These are phyloP conservation scores for Castanea mollissima DNA, from an alignment of 306 rosid species.

Conservation along the genomic window DNA sequence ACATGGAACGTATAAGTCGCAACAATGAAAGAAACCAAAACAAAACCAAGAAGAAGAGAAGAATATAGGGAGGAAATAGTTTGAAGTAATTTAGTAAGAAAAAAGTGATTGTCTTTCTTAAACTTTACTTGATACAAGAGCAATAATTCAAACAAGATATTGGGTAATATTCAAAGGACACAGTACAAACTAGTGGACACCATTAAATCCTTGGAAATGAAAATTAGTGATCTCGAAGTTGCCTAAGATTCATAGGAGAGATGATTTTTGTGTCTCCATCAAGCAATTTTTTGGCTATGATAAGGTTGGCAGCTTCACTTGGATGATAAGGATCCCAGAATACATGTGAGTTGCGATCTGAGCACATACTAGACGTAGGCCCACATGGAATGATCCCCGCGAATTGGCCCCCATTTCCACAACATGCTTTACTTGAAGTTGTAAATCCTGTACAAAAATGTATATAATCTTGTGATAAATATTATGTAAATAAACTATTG, in stretches of 20 bases:
- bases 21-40: neutral
- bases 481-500: neutral
- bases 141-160: neutral
- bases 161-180: neutral
- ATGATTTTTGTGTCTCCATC: slow-evolving; percentile 71
- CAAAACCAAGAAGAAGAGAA: neutral
- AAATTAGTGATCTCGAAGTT: slow-evolving; percentile 57
- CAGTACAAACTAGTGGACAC: neutral
- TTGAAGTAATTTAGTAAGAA: neutral
- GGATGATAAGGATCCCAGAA: slow-evolving; percentile 99
- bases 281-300: slow-evolving; percentile 69
- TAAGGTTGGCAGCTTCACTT: slow-evolving; percentile 82
- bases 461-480: neutral
- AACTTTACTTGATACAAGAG: neutral
- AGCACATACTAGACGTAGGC: slow-evolving; percentile 71
- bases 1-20: neutral
- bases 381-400: slow-evolving; percentile 97
- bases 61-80: neutral
- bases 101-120: neutral
- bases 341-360: slow-evolving; percentile 65
- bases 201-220: neutral
- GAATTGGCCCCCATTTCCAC: slow-evolving; percentile 91
- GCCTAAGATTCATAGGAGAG: slow-evolving; percentile 77
- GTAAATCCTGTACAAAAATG: slow-evolving; percentile 49
- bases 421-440: slow-evolving; percentile 79